These are phyloP conservation scores for Gleditsia sinensis DNA, from an alignment of 306 rosid genomes.

Conservation along the genomic window DNA sequence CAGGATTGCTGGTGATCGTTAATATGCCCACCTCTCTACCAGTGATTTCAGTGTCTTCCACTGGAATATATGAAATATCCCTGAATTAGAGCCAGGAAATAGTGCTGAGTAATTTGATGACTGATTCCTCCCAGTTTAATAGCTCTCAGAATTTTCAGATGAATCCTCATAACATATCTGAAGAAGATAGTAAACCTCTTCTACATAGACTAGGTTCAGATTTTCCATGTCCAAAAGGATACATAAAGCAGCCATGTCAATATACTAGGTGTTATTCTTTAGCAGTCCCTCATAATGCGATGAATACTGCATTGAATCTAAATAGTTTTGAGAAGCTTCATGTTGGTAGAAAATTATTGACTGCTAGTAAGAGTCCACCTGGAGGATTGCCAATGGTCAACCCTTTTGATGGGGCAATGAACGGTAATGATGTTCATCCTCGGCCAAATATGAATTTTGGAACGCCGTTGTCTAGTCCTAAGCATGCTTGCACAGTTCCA, in stretches of 20 bases:
- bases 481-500: neutral
- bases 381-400: neutral
- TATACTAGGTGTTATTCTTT: constrained; percentile 5
- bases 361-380: neutral
- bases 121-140: constrained; percentile 23
- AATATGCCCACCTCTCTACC: neutral
- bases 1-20: neutral
- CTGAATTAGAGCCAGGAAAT: constrained; percentile 6
- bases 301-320: neutral
- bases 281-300: neutral
- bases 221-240: neutral
- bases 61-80: neutral
- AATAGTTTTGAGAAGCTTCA: neutral
- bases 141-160: neutral
- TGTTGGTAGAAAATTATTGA: neutral
- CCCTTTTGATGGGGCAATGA: constrained; percentile 13
- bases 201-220: neutral
- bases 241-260: neutral
- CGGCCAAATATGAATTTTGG: constrained; percentile 2
- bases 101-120: neutral
- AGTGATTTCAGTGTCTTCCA: neutral
- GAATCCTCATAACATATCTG: neutral
- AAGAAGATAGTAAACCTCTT: neutral
- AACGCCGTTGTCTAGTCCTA: neutral
- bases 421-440: neutral